These are phyloP conservation scores for Lentinus brumalis DNA, from an alignment of 768 basidiomycete species.

Conservation along the genomic window DNA sequence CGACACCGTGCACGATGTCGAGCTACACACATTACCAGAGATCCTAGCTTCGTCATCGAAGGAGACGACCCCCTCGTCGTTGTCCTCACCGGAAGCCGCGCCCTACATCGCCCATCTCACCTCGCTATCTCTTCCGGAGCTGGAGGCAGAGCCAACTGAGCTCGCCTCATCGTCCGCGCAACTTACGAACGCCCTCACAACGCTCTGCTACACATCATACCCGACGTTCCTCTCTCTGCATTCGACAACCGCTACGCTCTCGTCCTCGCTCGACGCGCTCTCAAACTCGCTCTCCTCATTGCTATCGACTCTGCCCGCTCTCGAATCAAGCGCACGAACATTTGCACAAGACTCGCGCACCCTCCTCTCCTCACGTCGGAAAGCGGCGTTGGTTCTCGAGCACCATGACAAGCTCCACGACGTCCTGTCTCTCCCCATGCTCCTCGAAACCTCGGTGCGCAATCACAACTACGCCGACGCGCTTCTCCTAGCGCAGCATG, in stretches of 20 bases:
- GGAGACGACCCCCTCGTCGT: slow-evolving; percentile 18
- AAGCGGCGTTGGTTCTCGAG: slow-evolving; percentile 85
- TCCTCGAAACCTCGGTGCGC: slow-evolving; percentile 92
- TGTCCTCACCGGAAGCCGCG: slow-evolving; percentile 27
- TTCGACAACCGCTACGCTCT: slow-evolving; percentile 71
- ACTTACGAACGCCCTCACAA: slow-evolving; percentile 85
- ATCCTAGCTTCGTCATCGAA: slow-evolving; percentile 23
- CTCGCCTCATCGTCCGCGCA: slow-evolving; percentile 86
- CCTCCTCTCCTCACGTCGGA: slow-evolving; percentile 73
- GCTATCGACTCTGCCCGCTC: slow-evolving; percentile 69
- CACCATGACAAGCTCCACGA: slow-evolving; percentile 93
- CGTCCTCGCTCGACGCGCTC: slow-evolving; percentile 71
- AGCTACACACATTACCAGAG: slow-evolving; percentile 22
- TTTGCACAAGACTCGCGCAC: slow-evolving; percentile 76
- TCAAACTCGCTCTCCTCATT: slow-evolving; percentile 73
- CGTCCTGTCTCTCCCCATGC: slow-evolving; percentile 84
- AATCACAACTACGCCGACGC: slow-evolving; percentile 94
- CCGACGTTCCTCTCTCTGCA: slow-evolving; percentile 91
- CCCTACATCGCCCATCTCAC: slow-evolving; percentile 69
- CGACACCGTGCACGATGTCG: not conserved
- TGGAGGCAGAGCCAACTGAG: slow-evolving; percentile 72
- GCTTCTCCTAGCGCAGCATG: slow-evolving; percentile 79
- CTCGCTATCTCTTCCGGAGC: slow-evolving; percentile 61
- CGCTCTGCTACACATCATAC: slow-evolving; percentile 89
- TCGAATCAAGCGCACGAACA: slow-evolving; percentile 70